Evolutionary conservation across 108 stramenopile genomes (phyloP).

Genomic region (Cylindrotheca closterium): DNA sequence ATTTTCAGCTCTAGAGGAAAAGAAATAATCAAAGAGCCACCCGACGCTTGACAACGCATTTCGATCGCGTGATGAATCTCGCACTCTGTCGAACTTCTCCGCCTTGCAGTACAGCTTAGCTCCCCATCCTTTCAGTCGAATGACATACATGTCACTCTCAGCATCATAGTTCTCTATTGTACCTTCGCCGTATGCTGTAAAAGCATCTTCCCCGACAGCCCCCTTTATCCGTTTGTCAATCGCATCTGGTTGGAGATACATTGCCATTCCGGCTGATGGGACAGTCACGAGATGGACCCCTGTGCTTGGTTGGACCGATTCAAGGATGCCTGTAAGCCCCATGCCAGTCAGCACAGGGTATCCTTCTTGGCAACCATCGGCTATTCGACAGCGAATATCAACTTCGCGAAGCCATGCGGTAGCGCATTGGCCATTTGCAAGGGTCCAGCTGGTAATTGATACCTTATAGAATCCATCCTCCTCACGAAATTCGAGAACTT

Average conservation of each 20-base stretch:
- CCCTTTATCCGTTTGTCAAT: constrained; percentile 82
- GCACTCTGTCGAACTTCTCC: constrained; percentile 78
- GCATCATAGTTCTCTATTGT: constrained; percentile 62
- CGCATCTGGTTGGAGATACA: constrained; percentile 84
- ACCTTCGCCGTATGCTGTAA: constrained; percentile 85
- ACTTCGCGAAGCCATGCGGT: constrained; percentile 59
- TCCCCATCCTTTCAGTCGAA: constrained; percentile 65
- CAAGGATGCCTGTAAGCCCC: constrained; percentile 79
- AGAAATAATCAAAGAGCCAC: constrained; percentile 80
- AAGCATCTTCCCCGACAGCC: constrained; percentile 84
- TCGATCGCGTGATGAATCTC: constrained; percentile 68
- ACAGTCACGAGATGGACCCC: constrained; percentile 89
- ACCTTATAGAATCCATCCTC: constrained; percentile 82
- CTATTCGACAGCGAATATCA: constrained; percentile 72
- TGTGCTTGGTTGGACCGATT: constrained; percentile 84
- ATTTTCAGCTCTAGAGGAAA: constrained; percentile 30
- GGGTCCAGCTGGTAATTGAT: constrained; percentile 45
- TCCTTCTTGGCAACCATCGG: constrained; percentile 83
- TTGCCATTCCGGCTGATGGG: constrained; percentile 63
- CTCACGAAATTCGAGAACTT: constrained; percentile 58
- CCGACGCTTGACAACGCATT: constrained; percentile 74
- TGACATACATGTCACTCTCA: constrained; percentile 64
- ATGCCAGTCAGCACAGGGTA: constrained; percentile 78
- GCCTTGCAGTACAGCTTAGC: constrained; percentile 76
- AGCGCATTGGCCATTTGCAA: constrained; percentile 53